A percentile compares a stretch with the other conserved stretches of the same genome.
Conservation (phyloP, 2,329 filamentous ascomycete genomes). For the Penicillium sp. region DNA sequence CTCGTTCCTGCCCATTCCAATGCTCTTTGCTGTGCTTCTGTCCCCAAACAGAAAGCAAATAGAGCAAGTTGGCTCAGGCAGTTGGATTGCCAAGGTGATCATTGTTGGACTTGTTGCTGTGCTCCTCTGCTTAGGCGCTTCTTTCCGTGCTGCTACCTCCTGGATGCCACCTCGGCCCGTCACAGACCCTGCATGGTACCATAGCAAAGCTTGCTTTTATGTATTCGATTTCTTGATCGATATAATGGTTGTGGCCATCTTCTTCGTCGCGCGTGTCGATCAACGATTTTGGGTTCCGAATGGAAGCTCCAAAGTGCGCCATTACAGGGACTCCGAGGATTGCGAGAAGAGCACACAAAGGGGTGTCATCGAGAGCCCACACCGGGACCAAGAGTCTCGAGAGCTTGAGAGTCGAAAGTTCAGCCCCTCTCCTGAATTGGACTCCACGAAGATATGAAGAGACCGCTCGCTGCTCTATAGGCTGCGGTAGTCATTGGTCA, state of each 20-base stretch:
- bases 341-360: not conserved
- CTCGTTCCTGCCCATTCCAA: slow-evolving; percentile 66
- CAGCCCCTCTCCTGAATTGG: not conserved
- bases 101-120: slow-evolving; percentile 62
- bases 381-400: not conserved
- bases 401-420: not conserved
- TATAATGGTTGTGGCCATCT: slow-evolving; percentile 67
- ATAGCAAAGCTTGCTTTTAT: slow-evolving; percentile 74
- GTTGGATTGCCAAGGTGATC: slow-evolving; percentile 65
- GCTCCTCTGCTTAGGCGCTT: slow-evolving; percentile 68
- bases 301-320: slow-evolving; percentile 42
- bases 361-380: not conserved
- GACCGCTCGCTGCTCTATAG: not conserved
- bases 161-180: slow-evolving; percentile 55
- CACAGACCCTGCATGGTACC: slow-evolving; percentile 66
- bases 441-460: not conserved
- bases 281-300: slow-evolving; percentile 73
- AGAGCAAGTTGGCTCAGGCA: slow-evolving; percentile 68
- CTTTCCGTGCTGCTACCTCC: slow-evolving; percentile 64
- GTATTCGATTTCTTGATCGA: slow-evolving; percentile 77
- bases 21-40: slow-evolving; percentile 53
- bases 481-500: not conserved
- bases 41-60: slow-evolving; percentile 46
- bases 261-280: slow-evolving; percentile 70
- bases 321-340: slow-evolving; percentile 5